phyloP scores from a whole-genome alignment of 257 asterid genomes.

The Solanum arcanum region DNA sequence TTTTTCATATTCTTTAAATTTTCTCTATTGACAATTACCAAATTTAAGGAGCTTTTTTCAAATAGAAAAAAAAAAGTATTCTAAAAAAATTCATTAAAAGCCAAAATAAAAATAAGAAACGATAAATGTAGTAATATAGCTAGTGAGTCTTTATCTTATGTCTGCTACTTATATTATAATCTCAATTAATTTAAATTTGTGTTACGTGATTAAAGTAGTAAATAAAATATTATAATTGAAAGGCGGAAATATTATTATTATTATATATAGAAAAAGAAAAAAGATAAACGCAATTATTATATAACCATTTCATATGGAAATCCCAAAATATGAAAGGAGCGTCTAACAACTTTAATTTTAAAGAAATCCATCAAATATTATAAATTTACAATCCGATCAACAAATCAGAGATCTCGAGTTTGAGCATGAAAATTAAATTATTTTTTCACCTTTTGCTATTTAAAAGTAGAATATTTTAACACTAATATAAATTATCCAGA shows the following conservation, averaged over 20 bases:
- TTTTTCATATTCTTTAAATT: background rate
- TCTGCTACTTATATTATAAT: background rate
- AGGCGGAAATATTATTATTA: background rate
- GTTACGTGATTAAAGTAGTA: background rate
- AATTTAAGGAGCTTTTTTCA: background rate
- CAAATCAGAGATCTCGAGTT: background rate
- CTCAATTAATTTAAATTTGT: background rate
- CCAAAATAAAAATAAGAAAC: background rate
- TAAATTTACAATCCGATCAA: background rate
- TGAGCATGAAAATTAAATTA: background rate
- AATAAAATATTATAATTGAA: too few species aligned
- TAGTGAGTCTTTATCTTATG: background rate
- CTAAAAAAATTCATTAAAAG: background rate
- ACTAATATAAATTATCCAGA: background rate
- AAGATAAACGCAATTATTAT: background rate
- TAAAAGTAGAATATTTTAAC: too few species aligned
- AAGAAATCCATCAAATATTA: background rate
- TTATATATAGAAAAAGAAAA: background rate
- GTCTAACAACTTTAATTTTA: background rate
- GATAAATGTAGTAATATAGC: background rate
- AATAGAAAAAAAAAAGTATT: background rate
- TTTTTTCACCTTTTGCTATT: background rate
- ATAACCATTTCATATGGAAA: background rate
- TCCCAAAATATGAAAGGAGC: background rate
- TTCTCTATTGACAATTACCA: background rate